Conservation (phyloP, 805 yeast species). For the Candida boleticola region DNA sequence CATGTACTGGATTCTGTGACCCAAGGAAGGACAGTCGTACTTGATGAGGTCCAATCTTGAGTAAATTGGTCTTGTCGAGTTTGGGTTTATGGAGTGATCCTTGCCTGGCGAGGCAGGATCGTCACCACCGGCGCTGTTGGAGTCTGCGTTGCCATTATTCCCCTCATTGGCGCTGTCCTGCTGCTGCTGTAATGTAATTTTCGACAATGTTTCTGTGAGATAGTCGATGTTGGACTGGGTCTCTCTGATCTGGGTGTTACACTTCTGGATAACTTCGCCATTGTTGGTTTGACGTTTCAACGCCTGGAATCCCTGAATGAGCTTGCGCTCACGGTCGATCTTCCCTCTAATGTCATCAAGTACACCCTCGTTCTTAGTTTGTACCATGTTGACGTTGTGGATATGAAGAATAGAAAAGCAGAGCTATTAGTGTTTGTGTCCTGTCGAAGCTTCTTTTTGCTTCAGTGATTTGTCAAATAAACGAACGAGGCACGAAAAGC, state of each 20-base stretch:
- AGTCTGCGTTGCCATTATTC: not conserved
- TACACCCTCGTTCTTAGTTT: constrained; percentile 24
- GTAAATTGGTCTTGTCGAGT: constrained; percentile 41
- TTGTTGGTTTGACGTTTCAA: constrained; percentile 78
- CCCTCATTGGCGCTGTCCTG: constrained; percentile 7
- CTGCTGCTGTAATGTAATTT: constrained; percentile 43
- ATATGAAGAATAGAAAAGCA: too few species aligned
- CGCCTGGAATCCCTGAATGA: constrained; percentile 83
- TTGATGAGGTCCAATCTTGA: constrained; percentile 79
- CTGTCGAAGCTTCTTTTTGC: not conserved
- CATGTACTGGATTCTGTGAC: constrained; percentile 94
- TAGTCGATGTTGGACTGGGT: constrained; percentile 90
- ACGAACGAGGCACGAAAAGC: not conserved
- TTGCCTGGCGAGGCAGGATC: constrained; percentile 8
- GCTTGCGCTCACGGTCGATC: constrained; percentile 84
- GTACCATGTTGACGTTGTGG: too few species aligned
- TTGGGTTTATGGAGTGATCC: constrained; percentile 5
- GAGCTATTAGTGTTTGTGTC: too few species aligned
- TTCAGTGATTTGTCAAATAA: not conserved
- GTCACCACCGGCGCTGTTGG: constrained; percentile 5
- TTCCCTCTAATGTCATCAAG: constrained; percentile 73
- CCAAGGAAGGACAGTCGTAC: constrained; percentile 91
- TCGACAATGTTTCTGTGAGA: constrained; percentile 71
- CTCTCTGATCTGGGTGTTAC: constrained; percentile 87
- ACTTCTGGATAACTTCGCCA: constrained; percentile 80